Base-by-base conservation (phyloP, 306 rosid species). In the Herpetospermum pedunculosum region DNA sequence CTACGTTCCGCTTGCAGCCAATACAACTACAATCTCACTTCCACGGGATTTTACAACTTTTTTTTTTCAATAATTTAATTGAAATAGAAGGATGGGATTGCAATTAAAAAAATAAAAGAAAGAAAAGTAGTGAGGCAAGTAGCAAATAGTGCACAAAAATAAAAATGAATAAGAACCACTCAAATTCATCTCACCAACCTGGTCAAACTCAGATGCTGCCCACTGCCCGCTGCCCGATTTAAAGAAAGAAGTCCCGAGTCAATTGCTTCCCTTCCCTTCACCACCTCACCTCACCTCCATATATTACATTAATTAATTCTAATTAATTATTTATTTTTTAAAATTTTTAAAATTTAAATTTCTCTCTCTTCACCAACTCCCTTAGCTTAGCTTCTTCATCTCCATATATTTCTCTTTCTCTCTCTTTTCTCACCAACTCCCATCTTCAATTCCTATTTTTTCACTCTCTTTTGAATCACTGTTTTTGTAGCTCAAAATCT, bases 101-200 rank as follows among this genome's bases (percentile, higher is more conserved):
- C 12, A 29, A 58, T 6, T 75, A 41, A 13, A 53, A 53, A 11
- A 2, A 3, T 4, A 28, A 43, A 28, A 9, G 8, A 12, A 54
- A 41, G 25, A 37, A 63, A 35, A 35, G 68, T 63, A 70, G 73
- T 78, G 78, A 84, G 32, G 72, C 81, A 70, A 80, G 80, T 80
- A 82, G 85, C 88, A 80, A 87, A 87, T 84, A 79, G 83, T 78
- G 81, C 83, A 83, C 84, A 72, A 84, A 83, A 84, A 84, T 78
- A 77, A 73, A 84, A 84, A 84, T 75, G 67, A 59, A 59, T 63
- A 4, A 84, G 63, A 87, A 80, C 92, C 92, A 81, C 89, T 81
- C 85, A 69, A 69, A 58, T 85, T 84, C 75, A 47, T 81, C 85
- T 83, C 92, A 87, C 86, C 92, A 87, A 87, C 89, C 84, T 75